Conservation (phyloP, 176 grass and related monocot species). For the Bolboschoenus planiculmis region DNA sequence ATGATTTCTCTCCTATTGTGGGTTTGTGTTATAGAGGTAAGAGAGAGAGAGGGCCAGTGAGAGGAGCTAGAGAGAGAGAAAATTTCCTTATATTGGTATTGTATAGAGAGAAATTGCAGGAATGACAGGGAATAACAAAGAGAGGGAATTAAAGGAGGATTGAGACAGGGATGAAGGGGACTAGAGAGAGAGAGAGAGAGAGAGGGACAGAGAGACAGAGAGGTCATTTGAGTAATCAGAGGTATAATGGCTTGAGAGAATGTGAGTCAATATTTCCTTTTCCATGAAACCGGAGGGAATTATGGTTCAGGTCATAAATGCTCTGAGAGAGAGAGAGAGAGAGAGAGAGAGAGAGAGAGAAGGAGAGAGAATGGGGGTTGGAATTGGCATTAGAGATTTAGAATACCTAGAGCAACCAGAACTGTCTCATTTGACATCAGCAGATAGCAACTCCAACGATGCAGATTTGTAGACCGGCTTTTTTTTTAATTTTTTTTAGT, state of each 20-base stretch:
- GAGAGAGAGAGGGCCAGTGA: background rate
- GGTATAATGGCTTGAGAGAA: constrained; percentile 30
- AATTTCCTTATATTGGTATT: constrained; percentile 23
- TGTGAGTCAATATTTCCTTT: constrained; percentile 27
- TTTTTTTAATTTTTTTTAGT: no score
- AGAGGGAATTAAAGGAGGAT: constrained; percentile 15
- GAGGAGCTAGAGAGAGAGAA: constrained; percentile 3
- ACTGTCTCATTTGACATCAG: constrained; percentile 24
- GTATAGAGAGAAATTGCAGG: constrained; percentile 30
- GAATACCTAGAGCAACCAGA: constrained; percentile 12
- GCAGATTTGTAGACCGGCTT: background rate
- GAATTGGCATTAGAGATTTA: constrained; percentile 14
- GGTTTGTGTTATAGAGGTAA: constrained; percentile 28
- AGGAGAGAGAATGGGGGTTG: background rate
- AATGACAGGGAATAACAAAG: constrained; percentile 31
- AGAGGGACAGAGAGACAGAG: background rate
- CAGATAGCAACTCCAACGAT: constrained; percentile 18
- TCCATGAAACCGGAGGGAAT: constrained; percentile 25
- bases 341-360: background rate
- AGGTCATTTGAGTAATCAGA: constrained; percentile 16
- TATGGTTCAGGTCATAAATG: constrained; percentile 21
- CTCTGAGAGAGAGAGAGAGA: background rate
- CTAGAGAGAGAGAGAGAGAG: constrained; percentile 32
- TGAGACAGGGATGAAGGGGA: constrained; percentile 16
- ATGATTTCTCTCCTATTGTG: constrained; percentile 46